A percentile compares a stretch with the other conserved stretches of the same genome.
Conservation (phyloP, 106 monocot genomes). For the Phalaenopsis equestris region DNA sequence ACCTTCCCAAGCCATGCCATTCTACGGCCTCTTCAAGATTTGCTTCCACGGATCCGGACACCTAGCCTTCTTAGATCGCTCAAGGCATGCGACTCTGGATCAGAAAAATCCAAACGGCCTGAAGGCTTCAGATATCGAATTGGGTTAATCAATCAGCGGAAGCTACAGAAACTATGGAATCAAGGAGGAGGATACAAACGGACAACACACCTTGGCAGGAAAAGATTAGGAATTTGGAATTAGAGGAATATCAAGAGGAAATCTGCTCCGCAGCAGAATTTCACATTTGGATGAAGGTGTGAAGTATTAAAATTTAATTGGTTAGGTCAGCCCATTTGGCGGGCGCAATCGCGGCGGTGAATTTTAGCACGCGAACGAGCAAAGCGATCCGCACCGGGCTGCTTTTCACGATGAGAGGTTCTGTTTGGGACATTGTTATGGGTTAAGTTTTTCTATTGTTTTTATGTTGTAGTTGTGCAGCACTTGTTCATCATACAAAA, state of each 20-base stretch:
- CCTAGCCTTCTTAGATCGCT: not conserved
- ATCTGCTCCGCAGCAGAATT: not conserved
- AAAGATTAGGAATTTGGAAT: not conserved
- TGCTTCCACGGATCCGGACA: not conserved
- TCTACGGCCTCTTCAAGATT: not conserved
- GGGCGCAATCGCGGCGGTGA: too few relatives aligned
- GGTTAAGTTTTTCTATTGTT: too few relatives aligned
- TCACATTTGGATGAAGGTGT: not conserved
- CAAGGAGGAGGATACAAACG: not conserved
- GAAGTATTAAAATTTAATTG: too few relatives aligned
- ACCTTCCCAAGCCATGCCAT: slow-evolving; percentile 98
- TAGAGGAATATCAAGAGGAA: not conserved
- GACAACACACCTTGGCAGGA: not conserved
- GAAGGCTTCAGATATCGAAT: not conserved
- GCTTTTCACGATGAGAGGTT: too few relatives aligned
- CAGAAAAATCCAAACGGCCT: not conserved
- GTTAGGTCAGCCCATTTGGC: too few relatives aligned
- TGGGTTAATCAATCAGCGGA: not conserved
- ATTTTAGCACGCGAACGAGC: too few relatives aligned
- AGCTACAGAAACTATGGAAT: not conserved
- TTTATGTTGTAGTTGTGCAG: too few relatives aligned
- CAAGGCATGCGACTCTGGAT: not conserved
- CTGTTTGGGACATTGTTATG: too few relatives aligned
- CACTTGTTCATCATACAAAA: too few relatives aligned
- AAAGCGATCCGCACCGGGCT: too few relatives aligned